These are phyloP conservation scores for Syzygium oleosum DNA, from an alignment of 345 rosid genomes.

Conservation along the genomic window DNA sequence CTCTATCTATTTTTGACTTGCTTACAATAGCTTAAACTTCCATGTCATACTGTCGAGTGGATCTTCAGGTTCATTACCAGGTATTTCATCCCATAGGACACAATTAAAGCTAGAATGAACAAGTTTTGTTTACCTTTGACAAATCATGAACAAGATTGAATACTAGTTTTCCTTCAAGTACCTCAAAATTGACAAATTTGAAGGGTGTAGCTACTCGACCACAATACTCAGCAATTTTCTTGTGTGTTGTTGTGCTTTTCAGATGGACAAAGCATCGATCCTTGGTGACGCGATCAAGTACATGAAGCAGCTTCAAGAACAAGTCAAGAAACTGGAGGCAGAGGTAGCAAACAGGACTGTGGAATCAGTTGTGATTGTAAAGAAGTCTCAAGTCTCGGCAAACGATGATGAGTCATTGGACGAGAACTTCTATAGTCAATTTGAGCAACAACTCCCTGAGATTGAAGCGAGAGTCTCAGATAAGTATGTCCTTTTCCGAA, in stretches of 20 bases:
- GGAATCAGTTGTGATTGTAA: constrained; percentile 43
- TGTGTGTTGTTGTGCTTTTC: background rate
- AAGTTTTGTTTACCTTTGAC: background rate
- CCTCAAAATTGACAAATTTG: background rate
- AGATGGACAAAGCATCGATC: constrained; percentile 69
- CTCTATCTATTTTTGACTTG: background rate
- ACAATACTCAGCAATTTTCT: background rate
- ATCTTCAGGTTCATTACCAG: background rate
- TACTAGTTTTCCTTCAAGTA: background rate
- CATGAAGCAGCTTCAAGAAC: constrained; percentile 60
- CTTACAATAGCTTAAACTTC: background rate
- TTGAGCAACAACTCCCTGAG: constrained; percentile 33
- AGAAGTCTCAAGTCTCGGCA: constrained; percentile 28
- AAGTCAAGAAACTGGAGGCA: constrained; percentile 40
- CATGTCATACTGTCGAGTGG: too few relatives aligned
- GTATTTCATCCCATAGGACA: background rate
- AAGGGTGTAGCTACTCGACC: background rate
- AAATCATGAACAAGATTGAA: background rate
- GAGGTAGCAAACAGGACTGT: constrained; percentile 29
- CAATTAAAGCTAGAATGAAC: background rate
- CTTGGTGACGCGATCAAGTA: constrained; percentile 57
- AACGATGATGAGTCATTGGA: constrained; percentile 31
- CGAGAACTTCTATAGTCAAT: constrained; percentile 16
- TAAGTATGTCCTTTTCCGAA: constrained; percentile 47
- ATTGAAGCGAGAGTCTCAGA: constrained; percentile 55